Evolutionary conservation across 2,329 filamentous ascomycete genomes (phyloP), one percentile per base, ranked within the genome.

Genomic region (Arthrocladium fulminans): DNA sequence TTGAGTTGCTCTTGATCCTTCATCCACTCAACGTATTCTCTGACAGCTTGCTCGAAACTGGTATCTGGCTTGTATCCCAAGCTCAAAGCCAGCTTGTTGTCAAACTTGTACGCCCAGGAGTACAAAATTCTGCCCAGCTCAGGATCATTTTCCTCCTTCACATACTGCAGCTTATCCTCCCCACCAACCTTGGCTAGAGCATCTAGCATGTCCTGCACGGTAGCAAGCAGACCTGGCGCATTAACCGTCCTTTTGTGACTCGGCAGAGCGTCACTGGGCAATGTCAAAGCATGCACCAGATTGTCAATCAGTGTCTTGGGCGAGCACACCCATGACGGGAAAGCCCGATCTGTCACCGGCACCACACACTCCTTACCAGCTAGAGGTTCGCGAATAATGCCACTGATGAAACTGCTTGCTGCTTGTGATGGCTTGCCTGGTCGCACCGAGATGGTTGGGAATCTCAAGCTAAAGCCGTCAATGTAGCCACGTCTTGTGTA

Each of bases 311-410:
- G 63, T 0, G 65, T 73, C 47, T 67, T 68, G 1, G 77, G 77
- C 41, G 74, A 75, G 61, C 73, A 74, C 19, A 81, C 57, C 65
- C 74, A 80, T 1, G 73, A 73, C 34, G 65, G 63, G 60, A 79
- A 80, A 0, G 56, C 54, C 2, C 77, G 65, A 29, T 68, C 60
- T 27, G 79, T 60, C 7, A 79, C 74, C 2, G 67, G 67, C 49
- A 81, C 71, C 0, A 76, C 61, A 50, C 73, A 78, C 54, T 71
- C 67, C 44, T 71, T 61, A 2, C 78, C 78, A 30, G 73, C 67
- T 57, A 83, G 68, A 0, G 80, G 79, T 64, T 83, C 80, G 19
- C 80, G 71, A 47, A 83, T 78, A 63, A 83, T 81, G 10, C 79
- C 79, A 0, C 74, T 80, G 8, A 81, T 67, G 57, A 82, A 83